phyloP scores from a whole-genome alignment of 2,329 filamentous ascomycete species.

The Beauveria caledonica region DNA sequence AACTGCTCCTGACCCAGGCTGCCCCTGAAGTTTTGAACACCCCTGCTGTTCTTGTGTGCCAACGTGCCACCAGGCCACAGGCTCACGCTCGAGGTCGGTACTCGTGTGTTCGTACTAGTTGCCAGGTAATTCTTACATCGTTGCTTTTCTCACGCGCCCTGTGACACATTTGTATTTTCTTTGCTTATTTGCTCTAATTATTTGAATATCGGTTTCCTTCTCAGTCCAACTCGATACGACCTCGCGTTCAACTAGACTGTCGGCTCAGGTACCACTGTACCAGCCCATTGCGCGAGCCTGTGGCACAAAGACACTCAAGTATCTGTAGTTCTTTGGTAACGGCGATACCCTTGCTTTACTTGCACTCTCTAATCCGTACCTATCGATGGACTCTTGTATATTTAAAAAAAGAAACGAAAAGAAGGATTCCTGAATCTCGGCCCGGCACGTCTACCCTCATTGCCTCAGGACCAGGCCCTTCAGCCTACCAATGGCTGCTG shows the following conservation, averaged over 20 bases:
- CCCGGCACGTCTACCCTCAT: neutral
- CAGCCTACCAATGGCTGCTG: neutral
- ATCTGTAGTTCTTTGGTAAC: neutral
- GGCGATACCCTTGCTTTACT: neutral
- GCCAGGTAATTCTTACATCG: too few relatives aligned
- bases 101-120: too few relatives aligned
- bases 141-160: conserved; percentile 4
- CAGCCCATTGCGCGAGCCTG: neutral
- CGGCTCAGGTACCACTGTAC: conserved; percentile 4
- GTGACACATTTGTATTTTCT: neutral
- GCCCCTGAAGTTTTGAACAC: neutral
- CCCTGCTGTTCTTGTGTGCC: too few relatives aligned
- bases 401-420: neutral
- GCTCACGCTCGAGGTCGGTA: too few relatives aligned
- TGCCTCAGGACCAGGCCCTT: neutral
- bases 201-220: too few relatives aligned
- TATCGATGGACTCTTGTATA: too few relatives aligned
- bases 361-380: too few relatives aligned
- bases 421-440: neutral
- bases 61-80: too few relatives aligned
- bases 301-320: neutral
- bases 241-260: neutral
- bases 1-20: too few relatives aligned
- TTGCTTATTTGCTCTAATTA: too few relatives aligned
- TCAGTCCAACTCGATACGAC: neutral